Evolutionary conservation across 1,284 basidiomycete genomes (phyloP), one percentile per base, ranked within the genome.

Genomic region (Anthracocystis setariae): DNA sequence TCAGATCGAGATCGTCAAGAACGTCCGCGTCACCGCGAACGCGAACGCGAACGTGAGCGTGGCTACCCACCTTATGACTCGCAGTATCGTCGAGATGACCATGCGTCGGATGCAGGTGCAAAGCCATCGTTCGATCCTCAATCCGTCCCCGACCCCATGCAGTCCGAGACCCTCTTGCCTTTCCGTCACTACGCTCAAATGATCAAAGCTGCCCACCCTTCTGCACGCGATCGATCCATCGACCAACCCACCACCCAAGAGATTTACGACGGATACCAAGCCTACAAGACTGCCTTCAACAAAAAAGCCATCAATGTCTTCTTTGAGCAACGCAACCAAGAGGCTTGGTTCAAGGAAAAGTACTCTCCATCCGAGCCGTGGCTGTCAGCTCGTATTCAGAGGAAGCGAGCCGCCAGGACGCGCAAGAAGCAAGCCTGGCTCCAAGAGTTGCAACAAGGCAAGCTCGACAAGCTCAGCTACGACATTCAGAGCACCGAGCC

Each of bases 261-360:
- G 37, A 60, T 78, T 44, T 78, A 77, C 51, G 72, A 77, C 46
- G 64, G 63, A 29, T 80, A 81, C 53, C 71, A 76, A 44, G 43
- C 63, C 29, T 80, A 78, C 68, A 73, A 73, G 21, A 23, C 52
- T n/a, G 75, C 67, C 13, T 77, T 65, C 55, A 64, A 70, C 53
- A 65, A 73, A 15, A 67, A 66, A 42, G 65, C 72, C 27, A 66
- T 80, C 27, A 49, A 51, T 38, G 23, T 48, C 47, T 81, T 80
- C 56, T 81, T 75, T 29, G 58, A 76, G n/a, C 61, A 71, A 27
- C 66, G 77, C 29, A 63, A 59, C 13, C 50, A 76, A 37, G 69
- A 73, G 29, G 66, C 65, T 13, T 81, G 79, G 76, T 81, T 81
- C 59, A 59, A 58, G 37, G 80, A 81, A 45, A 78, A 78, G 54